Evolutionary conservation across 306 rosid genomes (phyloP).

Genomic region (Cicer bijugum): DNA sequence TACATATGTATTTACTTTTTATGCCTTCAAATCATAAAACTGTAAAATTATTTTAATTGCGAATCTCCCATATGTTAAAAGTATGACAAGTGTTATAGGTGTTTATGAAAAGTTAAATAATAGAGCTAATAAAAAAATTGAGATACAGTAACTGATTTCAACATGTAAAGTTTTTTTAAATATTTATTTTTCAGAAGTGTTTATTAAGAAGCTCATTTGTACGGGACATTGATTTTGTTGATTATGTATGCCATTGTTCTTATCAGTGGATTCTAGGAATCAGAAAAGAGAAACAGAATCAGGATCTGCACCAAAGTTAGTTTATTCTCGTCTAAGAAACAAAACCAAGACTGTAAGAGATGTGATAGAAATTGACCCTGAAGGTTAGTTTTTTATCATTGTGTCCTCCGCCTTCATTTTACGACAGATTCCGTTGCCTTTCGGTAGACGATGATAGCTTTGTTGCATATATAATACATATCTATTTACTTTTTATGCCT

Average conservation of each 20-base stretch:
- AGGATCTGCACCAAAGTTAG: not conserved
- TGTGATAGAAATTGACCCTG: not conserved
- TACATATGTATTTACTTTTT: not conserved
- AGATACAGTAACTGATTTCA: not conserved
- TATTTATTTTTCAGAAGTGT: not conserved
- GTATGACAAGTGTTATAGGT: not conserved
- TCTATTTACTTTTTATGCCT: not conserved
- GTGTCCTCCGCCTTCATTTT: not conserved
- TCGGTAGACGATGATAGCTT: not conserved
- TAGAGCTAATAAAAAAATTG: not conserved
- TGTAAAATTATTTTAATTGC: too few relatives aligned
- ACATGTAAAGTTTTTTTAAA: not conserved
- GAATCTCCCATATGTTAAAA: not conserved
- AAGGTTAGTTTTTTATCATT: slow-evolving; percentile 36
- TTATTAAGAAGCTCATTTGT: not conserved
- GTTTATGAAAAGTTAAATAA: not conserved
- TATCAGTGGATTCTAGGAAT: slow-evolving; percentile 15
- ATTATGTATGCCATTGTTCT: slow-evolving; percentile 29
- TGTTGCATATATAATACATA: not conserved
- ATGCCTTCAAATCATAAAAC: too few relatives aligned
- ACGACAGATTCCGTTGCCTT: not conserved
- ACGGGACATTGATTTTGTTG: slow-evolving; percentile 9
- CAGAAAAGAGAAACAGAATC: slow-evolving; percentile 7
- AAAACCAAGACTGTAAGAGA: slow-evolving; percentile 1
- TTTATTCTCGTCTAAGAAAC: slow-evolving; percentile 11